phyloP scores from a whole-genome alignment of 805 yeast genomes.

The Lachancea kluyveri region DNA sequence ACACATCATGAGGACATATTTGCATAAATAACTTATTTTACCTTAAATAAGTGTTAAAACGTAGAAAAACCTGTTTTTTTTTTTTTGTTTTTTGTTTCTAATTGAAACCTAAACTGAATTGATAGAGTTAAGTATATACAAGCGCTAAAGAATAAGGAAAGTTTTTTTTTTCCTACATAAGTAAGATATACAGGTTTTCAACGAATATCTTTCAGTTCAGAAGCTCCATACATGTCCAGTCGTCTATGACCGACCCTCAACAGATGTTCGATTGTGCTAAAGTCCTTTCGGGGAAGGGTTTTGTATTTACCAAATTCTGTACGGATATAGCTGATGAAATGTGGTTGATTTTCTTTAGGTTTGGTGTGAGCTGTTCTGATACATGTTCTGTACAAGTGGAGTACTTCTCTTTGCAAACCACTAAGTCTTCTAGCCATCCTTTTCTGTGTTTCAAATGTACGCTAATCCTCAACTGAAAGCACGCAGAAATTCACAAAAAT shows the following conservation, averaged over 20 bases:
- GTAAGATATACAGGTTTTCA: too few relatives aligned
- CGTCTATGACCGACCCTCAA: slow-evolving; percentile 69
- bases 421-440: slow-evolving; percentile 31
- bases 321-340: slow-evolving; percentile 43
- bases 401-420: slow-evolving; percentile 49
- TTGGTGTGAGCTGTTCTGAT: slow-evolving; percentile 40
- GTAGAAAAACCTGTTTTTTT: too few relatives aligned
- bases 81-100: too few relatives aligned
- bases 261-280: slow-evolving; percentile 79
- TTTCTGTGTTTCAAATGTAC: too few relatives aligned
- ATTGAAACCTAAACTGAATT: too few relatives aligned
- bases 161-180: too few relatives aligned
- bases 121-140: too few relatives aligned
- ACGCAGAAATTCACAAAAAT: too few relatives aligned
- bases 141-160: too few relatives aligned
- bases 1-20: slow-evolving; percentile 34
- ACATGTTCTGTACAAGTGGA: slow-evolving; percentile 43
- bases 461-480: too few relatives aligned
- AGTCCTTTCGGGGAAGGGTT: slow-evolving; percentile 65
- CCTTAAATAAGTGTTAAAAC: not conserved
- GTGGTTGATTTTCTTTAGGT: slow-evolving; percentile 39
- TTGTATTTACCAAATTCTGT: slow-evolving; percentile 58
- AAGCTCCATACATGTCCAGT: slow-evolving; percentile 64
- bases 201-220: slow-evolving; percentile 64
- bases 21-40: slow-evolving; percentile 2